Base-by-base conservation (phyloP, 441 rosid genomes). In the Flueggea neowawraea region DNA sequence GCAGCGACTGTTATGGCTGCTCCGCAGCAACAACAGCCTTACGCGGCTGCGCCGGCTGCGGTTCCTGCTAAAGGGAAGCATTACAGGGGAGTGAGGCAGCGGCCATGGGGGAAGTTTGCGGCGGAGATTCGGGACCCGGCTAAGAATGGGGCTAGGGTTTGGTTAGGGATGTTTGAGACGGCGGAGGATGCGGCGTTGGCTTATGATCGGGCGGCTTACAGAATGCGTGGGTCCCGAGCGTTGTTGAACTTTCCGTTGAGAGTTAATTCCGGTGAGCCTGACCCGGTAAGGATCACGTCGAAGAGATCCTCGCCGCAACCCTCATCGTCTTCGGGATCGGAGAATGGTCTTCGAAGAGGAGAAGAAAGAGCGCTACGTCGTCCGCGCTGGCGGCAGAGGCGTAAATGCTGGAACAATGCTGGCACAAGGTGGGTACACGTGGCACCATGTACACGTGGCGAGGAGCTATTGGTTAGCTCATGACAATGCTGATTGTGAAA, bases 71-170 rank as follows among this genome's bases (percentile, higher is more conserved):
- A 69, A 77, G 96, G 93, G 53, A 89, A 84, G 73, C 97, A 86
- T 53, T 94, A 84, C 56, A 76, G 97, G 60, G 99, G 99, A 10
- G 97, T 94, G 50, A 89, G 99, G 67, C 90, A 75, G 74, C 74
- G 99, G 72, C 99, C 97, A 17, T 93, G 98, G 98, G 98, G 98
- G 48, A 93, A 88, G 66, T 93, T 82, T 55, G 97, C 98, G 45
- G 96, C 96, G 17, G 98, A 93, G 89, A 93, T 93, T 3, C 74
- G 97, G 9, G 96, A 93, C 71, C 96, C 95, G 61, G 96, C 95
- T 31, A 93, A 87, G 75, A 88, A 90, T 47, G 97, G 98, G 48
- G 96, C 96, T 3, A 74, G 98, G 52, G 97, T 93, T 50, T 93
- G 98, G 98, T 73, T 93, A 33, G 97, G 98, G 58, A 93, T 97